A percentile compares a stretch with the other conserved stretches of the same genome.
These are phyloP conservation scores for Cylindrodendrum hubeiense DNA, from an alignment of 2,329 filamentous ascomycete species.

Conservation along the genomic window DNA sequence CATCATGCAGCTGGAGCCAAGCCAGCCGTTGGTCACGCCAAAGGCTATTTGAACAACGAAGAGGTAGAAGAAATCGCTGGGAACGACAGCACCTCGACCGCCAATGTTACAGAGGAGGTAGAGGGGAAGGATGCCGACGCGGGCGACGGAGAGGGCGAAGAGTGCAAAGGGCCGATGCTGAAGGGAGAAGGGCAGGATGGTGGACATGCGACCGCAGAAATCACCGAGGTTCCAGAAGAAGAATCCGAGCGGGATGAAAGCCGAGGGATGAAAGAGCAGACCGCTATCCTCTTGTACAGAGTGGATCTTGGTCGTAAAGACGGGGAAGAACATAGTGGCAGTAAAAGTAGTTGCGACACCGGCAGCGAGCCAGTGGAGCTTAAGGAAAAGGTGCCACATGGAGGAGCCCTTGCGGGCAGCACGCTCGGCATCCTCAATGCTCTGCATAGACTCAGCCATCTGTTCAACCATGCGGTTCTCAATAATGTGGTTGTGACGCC, in stretches of 20 bases:
- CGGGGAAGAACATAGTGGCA: slow-evolving; percentile 94
- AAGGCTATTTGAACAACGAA: slow-evolving; percentile 85
- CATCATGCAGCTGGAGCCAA: slow-evolving; percentile 94
- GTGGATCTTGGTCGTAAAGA: slow-evolving; percentile 80
- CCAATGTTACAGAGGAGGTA: slow-evolving; percentile 92
- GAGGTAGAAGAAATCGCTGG: slow-evolving; percentile 90
- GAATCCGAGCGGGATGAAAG: slow-evolving; percentile 92
- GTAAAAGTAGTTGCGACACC: slow-evolving; percentile 85
- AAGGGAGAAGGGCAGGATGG: slow-evolving; percentile 69
- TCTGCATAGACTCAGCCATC: slow-evolving; percentile 63
- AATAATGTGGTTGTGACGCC: slow-evolving; percentile 67
- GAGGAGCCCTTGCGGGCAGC: slow-evolving; percentile 62
- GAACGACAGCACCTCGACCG: slow-evolving; percentile 78
- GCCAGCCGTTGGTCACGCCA: slow-evolving; percentile 87
- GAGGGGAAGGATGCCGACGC: slow-evolving; percentile 81
- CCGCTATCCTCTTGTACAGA: slow-evolving; percentile 58
- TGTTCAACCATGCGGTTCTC: slow-evolving; percentile 61
- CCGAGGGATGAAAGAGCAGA: slow-evolving; percentile 75
- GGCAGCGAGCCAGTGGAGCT: slow-evolving; percentile 82
- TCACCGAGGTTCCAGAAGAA: slow-evolving; percentile 96
- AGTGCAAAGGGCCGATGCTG: slow-evolving; percentile 74
- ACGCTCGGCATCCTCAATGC: slow-evolving; percentile 66
- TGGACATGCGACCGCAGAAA: slow-evolving; percentile 78
- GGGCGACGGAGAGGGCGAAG: slow-evolving; percentile 74
- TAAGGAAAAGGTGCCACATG: slow-evolving; percentile 77